Evolutionary conservation across 2,329 filamentous ascomycete species (phyloP).

Genomic region (Phaeophleospora eucalypticola): DNA sequence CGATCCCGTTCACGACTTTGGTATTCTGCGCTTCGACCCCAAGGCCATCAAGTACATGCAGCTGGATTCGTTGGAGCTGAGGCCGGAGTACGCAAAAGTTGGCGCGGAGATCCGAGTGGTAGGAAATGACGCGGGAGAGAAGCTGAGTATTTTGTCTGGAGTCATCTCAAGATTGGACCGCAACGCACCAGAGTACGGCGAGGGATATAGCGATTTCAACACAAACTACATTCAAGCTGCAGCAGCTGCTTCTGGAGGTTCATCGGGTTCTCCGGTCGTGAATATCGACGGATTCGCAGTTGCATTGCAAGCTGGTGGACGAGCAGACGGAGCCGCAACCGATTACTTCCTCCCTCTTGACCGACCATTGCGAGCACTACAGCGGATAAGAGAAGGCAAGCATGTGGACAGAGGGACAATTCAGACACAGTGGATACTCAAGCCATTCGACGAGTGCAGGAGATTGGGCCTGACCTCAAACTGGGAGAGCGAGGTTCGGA

Average conservation of each 20-base stretch:
- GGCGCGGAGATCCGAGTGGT: constrained; percentile 94
- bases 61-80: constrained; percentile 70
- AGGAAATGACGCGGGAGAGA: constrained; percentile 97
- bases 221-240: constrained; percentile 97
- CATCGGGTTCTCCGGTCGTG: constrained; percentile 96
- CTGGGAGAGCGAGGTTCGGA: constrained; percentile 81
- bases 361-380: constrained; percentile 78
- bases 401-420: constrained; percentile 89
- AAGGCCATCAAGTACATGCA: constrained; percentile 97
- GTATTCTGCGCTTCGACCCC: constrained; percentile 92
- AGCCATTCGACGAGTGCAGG: constrained; percentile 95
- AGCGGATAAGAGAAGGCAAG: constrained; percentile 73
- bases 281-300: constrained; percentile 91
- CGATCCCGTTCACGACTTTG: constrained; percentile 97
- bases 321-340: constrained; percentile 90
- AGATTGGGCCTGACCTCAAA: constrained; percentile 77
- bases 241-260: constrained; percentile 91
- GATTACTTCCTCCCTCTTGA: constrained; percentile 97
- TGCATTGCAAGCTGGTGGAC: constrained; percentile 87
- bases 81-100: constrained; percentile 81
- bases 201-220: constrained; percentile 97
- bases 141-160: constrained; percentile 94
- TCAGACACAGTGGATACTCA: constrained; percentile 93
- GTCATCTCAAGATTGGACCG: constrained; percentile 94
- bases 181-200: constrained; percentile 95